These are phyloP conservation scores for Botrytis fabae DNA, from an alignment of 2,329 filamentous ascomycete genomes.

Conservation along the genomic window DNA sequence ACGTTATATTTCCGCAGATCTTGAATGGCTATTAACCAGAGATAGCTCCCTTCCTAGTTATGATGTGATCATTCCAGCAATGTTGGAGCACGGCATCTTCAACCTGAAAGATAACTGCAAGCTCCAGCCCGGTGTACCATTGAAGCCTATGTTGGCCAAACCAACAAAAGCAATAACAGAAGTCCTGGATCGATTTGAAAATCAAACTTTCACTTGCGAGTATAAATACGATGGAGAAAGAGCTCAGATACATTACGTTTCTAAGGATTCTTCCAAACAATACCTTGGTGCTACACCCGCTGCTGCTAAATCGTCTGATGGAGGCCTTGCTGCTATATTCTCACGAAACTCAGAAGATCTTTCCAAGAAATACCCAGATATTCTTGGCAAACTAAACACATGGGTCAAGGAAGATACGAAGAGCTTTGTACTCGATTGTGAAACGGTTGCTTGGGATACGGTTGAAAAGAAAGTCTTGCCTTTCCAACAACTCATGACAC, in stretches of 20 bases:
- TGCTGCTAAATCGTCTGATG: conserved; percentile 54
- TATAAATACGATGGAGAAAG: conserved; percentile 99
- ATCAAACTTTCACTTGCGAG: conserved; percentile 94
- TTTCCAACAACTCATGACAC: conserved; percentile 97
- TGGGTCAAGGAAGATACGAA: conserved; percentile 91
- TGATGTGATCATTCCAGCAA: conserved; percentile 88
- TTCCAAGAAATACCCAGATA: conserved; percentile 96
- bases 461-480: conserved; percentile 92
- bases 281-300: conserved; percentile 62
- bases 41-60: conserved; percentile 90
- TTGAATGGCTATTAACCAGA: conserved; percentile 40
- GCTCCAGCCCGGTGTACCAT: conserved; percentile 85
- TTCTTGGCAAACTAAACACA: conserved; percentile 78
- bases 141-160: conserved; percentile 98
- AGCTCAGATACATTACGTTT: conserved; percentile 97
- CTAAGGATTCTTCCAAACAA: conserved; percentile 71
- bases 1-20: conserved; percentile 34
- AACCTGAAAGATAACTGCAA: conserved; percentile 83
- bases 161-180: conserved; percentile 98
- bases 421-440: conserved; percentile 97
- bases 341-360: conserved; percentile 96
- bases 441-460: conserved; percentile 97
- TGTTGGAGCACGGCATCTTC: conserved; percentile 83
- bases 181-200: conserved; percentile 93
- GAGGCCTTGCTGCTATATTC: conserved; percentile 86